A percentile compares a stretch with the other conserved stretches of the same genome.
These are phyloP conservation scores for Psilocybe cubensis DNA, from an alignment of 768 basidiomycete genomes.

Conservation along the genomic window DNA sequence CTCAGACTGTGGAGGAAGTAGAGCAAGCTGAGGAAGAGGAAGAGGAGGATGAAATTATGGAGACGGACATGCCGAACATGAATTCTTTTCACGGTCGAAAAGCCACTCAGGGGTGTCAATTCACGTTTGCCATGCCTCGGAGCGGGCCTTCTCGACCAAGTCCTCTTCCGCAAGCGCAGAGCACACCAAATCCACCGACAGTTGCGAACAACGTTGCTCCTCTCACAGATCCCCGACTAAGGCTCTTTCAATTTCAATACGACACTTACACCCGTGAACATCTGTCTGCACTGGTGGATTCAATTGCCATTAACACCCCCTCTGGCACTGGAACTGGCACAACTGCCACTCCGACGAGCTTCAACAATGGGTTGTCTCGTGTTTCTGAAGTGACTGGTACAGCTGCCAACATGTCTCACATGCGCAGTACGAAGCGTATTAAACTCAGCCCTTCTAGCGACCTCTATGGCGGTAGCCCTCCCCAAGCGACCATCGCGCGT, in stretches of 20 bases:
- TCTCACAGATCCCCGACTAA: slow-evolving; percentile 72
- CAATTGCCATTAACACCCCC: slow-evolving; percentile 82
- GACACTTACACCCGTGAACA: slow-evolving; percentile 97
- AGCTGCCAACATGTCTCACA: slow-evolving; percentile 48
- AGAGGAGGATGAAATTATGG: slow-evolving; percentile 39
- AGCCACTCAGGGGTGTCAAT: slow-evolving; percentile 57
- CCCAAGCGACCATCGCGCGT: slow-evolving; percentile 50
- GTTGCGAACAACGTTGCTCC: slow-evolving; percentile 34
- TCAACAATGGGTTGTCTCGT: slow-evolving; percentile 46
- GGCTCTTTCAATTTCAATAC: slow-evolving; percentile 92
- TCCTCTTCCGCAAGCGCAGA: slow-evolving; percentile 58
- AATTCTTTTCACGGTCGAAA: slow-evolving; percentile 48
- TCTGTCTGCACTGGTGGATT: slow-evolving; percentile 91
- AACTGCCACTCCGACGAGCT: slow-evolving; percentile 50
- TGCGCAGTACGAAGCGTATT: slow-evolving; percentile 80
- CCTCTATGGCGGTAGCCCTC: slow-evolving; percentile 55
- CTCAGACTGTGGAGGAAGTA: slow-evolving; percentile 1
- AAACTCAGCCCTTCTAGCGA: slow-evolving; percentile 75
- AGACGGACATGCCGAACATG: slow-evolving; percentile 55
- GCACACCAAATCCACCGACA: slow-evolving; percentile 52
- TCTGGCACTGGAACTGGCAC: slow-evolving; percentile 58
- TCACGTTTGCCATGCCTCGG: slow-evolving; percentile 75
- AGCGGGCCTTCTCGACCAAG: slow-evolving; percentile 31
- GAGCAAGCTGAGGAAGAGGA: slow-evolving; percentile 29
- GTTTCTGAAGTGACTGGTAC: slow-evolving; percentile 47